Evolutionary conservation across 257 asterid species (phyloP).

Genomic region (Solanum microdontum): DNA sequence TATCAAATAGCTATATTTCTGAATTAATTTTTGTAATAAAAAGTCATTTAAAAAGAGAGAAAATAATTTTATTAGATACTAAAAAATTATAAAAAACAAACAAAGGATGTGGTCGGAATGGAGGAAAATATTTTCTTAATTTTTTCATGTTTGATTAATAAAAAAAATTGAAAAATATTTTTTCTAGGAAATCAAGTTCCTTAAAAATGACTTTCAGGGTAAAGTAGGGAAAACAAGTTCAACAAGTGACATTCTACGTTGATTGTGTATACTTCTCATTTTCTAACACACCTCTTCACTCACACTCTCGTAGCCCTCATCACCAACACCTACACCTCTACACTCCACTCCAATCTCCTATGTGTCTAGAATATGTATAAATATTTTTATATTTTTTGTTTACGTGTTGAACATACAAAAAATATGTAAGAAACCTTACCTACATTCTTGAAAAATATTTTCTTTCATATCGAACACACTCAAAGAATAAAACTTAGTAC

Average conservation of each 20-base stretch:
- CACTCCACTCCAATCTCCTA: neutral
- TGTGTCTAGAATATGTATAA: neutral
- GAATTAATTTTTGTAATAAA: too few species aligned
- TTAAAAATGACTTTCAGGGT: fast-evolving
- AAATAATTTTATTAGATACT: neutral
- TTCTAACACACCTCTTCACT: neutral
- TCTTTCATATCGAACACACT: neutral
- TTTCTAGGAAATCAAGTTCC: too few species aligned
- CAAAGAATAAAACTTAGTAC: neutral
- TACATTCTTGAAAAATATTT: too few species aligned
- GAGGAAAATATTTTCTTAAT: neutral
- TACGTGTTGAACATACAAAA: neutral
- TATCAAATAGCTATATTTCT: neutral
- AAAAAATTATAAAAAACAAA: fast-evolving
- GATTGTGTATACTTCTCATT: neutral
- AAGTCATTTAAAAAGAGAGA: neutral
- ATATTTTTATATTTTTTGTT: neutral
- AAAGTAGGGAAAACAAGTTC: too few species aligned
- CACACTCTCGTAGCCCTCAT: neutral
- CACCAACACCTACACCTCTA: neutral
- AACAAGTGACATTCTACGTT: neutral
- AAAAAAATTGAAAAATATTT: too few species aligned
- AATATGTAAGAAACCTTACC: neutral
- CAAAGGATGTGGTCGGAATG: fast-evolving
- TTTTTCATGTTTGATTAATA: neutral